Percentiles rank a stretch among this genome's conserved stretches.
Evolutionary conservation across 306 rosid species (phyloP).

Genomic region (Coriaria nepalensis): DNA sequence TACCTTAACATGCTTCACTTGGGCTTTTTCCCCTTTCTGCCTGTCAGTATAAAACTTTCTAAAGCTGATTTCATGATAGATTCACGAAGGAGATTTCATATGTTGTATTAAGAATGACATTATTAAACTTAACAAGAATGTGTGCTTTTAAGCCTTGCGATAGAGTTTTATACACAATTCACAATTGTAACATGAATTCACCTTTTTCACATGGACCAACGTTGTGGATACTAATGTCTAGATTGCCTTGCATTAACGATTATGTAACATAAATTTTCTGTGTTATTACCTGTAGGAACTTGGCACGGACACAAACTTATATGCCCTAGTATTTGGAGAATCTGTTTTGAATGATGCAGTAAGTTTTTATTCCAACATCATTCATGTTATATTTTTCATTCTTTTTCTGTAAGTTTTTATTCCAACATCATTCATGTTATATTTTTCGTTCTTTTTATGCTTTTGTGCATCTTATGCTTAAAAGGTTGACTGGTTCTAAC

Average conservation of each 20-base stretch:
- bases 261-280: conserved; percentile 1
- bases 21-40: too few relatives aligned
- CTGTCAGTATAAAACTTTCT: too few relatives aligned
- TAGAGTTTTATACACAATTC: too few relatives aligned
- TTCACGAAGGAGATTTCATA: too few relatives aligned
- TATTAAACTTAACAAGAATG: too few relatives aligned
- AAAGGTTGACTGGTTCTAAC: too few relatives aligned
- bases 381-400: neutral
- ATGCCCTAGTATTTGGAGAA: conserved; percentile 98
- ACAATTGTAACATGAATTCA: too few relatives aligned
- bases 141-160: too few relatives aligned
- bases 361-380: conserved; percentile 20
- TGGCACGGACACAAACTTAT: conserved; percentile 80
- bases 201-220: neutral
- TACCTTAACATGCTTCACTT: too few relatives aligned
- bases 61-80: too few relatives aligned
- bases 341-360: conserved; percentile 96
- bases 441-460: conserved; percentile 6
- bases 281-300: conserved; percentile 55
- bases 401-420: conserved; percentile 35
- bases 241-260: neutral
- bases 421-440: too few relatives aligned
- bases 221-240: neutral
- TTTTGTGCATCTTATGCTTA: neutral
- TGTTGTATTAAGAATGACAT: too few relatives aligned